These are phyloP conservation scores for Elsinoe arachidis DNA, from an alignment of 2,329 filamentous ascomycete species.

Conservation along the genomic window DNA sequence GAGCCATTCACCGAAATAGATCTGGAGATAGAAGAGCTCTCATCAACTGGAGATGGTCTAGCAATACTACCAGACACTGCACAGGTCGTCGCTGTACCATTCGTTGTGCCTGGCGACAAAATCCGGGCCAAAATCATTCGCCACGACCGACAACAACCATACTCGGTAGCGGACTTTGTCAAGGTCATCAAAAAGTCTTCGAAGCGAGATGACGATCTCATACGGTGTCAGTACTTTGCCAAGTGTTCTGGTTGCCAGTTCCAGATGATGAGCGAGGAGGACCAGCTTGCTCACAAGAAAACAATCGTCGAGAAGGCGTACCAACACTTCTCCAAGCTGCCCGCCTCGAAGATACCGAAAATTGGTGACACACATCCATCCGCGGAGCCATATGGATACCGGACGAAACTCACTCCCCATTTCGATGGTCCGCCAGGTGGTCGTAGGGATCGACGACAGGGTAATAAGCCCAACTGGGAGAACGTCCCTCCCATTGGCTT, in stretches of 20 bases:
- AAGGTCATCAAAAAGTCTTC: conserved; percentile 65
- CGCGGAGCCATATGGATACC: conserved; percentile 84
- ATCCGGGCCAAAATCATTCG: conserved; percentile 71
- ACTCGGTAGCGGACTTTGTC: conserved; percentile 74
- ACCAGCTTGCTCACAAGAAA: conserved; percentile 78
- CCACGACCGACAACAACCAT: conserved; percentile 56
- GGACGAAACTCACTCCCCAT: conserved; percentile 94
- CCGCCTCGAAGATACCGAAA: conserved; percentile 63
- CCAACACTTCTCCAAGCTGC: conserved; percentile 77
- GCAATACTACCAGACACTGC: conserved; percentile 59
- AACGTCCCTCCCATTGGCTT: conserved; percentile 77
- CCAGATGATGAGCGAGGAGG: conserved; percentile 86
- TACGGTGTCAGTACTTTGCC: conserved; percentile 79
- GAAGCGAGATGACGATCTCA: conserved; percentile 64
- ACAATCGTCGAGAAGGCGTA: conserved; percentile 85
- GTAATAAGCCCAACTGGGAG: conserved; percentile 49
- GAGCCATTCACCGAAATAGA: conserved; percentile 67
- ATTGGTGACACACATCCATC: conserved; percentile 82
- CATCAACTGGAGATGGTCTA: conserved; percentile 86
- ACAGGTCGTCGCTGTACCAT: conserved; percentile 79
- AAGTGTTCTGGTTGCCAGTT: conserved; percentile 90
- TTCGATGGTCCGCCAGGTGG: conserved; percentile 67
- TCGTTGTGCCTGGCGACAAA: conserved; percentile 75
- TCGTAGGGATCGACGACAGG: conserved; percentile 40
- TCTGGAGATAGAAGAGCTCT: conserved; percentile 70